These are phyloP conservation scores for Cucurbita maxima DNA, from an alignment of 306 rosid species.

Conservation along the genomic window DNA sequence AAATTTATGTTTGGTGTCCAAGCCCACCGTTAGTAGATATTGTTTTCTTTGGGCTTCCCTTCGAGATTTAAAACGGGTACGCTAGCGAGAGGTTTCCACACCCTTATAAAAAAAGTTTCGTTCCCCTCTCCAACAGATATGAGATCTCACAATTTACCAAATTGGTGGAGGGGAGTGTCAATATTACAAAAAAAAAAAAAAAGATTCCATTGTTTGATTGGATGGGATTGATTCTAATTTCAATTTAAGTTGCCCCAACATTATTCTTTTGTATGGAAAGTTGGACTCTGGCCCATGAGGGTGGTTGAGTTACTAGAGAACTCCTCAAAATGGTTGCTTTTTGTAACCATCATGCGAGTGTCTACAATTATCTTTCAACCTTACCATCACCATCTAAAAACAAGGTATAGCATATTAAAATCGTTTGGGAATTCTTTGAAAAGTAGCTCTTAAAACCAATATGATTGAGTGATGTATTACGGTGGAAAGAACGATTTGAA, in stretches of 20 bases:
- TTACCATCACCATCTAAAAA: neutral
- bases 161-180: too few species aligned
- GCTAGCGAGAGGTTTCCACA: too few species aligned
- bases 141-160: too few species aligned
- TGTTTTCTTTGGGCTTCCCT: too few species aligned
- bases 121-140: too few species aligned
- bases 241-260: neutral
- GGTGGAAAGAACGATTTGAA: neutral
- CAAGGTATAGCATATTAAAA: neutral
- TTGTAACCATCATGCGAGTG: neutral
- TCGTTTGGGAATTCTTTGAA: neutral
- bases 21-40: too few species aligned
- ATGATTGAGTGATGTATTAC: neutral
- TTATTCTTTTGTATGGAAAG: neutral
- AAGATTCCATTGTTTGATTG: conserved; percentile 6
- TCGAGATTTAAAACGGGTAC: too few species aligned
- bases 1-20: too few species aligned
- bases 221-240: conserved; percentile 1
- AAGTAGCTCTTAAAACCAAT: neutral
- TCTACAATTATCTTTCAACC: neutral
- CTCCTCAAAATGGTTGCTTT: neutral
- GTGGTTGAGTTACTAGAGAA: neutral
- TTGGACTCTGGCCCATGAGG: neutral
- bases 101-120: too few species aligned
- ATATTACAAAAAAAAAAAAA: neutral